A percentile compares a stretch with the other conserved stretches of the same genome.
phyloP scores from a whole-genome alignment of 1,284 basidiomycete species.

The Thecaphora thlaspeos region DNA sequence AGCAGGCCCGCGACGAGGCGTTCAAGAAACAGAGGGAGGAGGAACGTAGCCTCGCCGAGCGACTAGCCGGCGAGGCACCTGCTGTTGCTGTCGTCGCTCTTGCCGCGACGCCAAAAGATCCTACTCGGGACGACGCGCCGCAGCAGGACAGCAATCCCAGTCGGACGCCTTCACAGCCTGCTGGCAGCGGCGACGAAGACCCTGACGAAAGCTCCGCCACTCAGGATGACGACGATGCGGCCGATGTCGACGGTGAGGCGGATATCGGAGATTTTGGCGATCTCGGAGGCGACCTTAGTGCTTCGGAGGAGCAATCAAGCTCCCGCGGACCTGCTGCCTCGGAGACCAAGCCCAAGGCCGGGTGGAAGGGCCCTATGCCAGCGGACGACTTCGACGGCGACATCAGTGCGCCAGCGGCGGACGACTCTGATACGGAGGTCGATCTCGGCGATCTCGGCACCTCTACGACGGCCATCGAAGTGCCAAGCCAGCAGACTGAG shows the following conservation, averaged over 20 bases:
- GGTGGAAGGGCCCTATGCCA: too few relatives aligned
- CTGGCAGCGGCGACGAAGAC: neutral
- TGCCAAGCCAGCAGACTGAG: too few relatives aligned
- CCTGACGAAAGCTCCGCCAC: too few relatives aligned
- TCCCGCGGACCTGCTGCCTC: too few relatives aligned
- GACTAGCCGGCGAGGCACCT: neutral
- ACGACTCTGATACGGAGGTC: neutral
- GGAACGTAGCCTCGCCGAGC: neutral
- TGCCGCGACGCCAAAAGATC: too few relatives aligned
- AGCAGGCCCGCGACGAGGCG: constrained; percentile 7
- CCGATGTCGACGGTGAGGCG: neutral
- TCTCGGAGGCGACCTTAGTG: constrained; percentile 15
- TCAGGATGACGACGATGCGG: constrained; percentile 4
- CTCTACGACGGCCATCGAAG: too few relatives aligned
- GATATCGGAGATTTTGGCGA: constrained; percentile 2
- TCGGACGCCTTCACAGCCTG: neutral
- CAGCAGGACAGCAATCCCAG: neutral
- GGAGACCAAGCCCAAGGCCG: too few relatives aligned
- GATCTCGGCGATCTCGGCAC: neutral
- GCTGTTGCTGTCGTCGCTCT: neutral
- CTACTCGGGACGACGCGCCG: neutral
- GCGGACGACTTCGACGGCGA: neutral
- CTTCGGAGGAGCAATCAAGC: neutral
- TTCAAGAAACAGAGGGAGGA: neutral
- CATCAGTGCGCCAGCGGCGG: neutral